A percentile compares a stretch with the other conserved stretches of the same genome.
Evolutionary conservation across 768 basidiomycete species (phyloP).

Genomic region (Xerocomellus dryophilus): DNA sequence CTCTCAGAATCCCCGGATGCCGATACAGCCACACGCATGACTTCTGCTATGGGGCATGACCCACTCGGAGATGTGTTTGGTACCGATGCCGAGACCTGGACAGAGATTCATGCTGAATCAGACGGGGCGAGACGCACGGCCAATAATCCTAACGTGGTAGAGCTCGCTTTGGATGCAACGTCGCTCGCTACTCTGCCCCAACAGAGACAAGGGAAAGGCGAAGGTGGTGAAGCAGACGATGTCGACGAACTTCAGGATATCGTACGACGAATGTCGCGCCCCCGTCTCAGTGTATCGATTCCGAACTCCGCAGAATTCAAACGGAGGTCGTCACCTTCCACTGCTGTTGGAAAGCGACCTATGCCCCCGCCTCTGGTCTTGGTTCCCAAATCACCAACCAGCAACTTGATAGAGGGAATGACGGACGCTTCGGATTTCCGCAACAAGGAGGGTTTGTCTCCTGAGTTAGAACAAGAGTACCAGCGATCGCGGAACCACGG

Average conservation of each 20-base stretch:
- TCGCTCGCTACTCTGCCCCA: slow-evolving; percentile 31
- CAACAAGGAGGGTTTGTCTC: slow-evolving; percentile 19
- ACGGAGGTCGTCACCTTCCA: slow-evolving; percentile 37
- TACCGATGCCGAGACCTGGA: slow-evolving; percentile 63
- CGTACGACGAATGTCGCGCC: slow-evolving; percentile 40
- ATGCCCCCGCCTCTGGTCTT: slow-evolving; percentile 60
- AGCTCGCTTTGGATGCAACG: slow-evolving; percentile 50
- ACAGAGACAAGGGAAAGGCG: slow-evolving; percentile 25
- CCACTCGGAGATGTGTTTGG: slow-evolving; percentile 64
- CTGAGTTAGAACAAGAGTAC: slow-evolving; percentile 31
- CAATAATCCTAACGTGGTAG: slow-evolving; percentile 44
- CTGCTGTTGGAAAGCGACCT: slow-evolving; percentile 37
- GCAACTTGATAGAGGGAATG: slow-evolving; percentile 29
- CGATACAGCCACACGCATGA: slow-evolving; percentile 39
- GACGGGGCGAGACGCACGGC: slow-evolving; percentile 25
- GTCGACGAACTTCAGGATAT: slow-evolving; percentile 36
- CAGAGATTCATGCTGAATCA: slow-evolving; percentile 44
- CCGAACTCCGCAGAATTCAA: slow-evolving; percentile 40
- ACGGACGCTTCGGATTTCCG: slow-evolving; percentile 9
- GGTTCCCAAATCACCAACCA: slow-evolving; percentile 34
- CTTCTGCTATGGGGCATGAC: slow-evolving; percentile 39
- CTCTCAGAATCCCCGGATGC: slow-evolving; percentile 27
- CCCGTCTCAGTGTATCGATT: slow-evolving; percentile 34
- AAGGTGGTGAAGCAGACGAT: slow-evolving; percentile 33
- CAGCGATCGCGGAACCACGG: slow-evolving; percentile 31